Evolutionary conservation across 1,284 basidiomycete species (phyloP).

Genomic region (Grifola frondosa): DNA sequence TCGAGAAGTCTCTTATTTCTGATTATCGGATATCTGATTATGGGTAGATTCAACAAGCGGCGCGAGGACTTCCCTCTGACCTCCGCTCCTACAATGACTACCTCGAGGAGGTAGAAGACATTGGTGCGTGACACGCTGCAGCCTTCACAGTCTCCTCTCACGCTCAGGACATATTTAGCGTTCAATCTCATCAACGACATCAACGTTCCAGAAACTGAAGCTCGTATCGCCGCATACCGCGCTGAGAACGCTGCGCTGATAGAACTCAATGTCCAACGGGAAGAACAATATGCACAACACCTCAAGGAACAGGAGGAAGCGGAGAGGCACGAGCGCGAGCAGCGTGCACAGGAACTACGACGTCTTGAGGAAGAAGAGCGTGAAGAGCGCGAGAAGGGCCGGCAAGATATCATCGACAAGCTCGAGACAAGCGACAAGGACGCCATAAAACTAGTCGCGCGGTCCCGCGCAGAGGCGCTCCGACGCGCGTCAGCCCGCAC

Average conservation of each 20-base stretch:
- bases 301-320: conserved; percentile 76
- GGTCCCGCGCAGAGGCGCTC: conserved; percentile 62
- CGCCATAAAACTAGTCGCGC: conserved; percentile 67
- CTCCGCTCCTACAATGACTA: conserved; percentile 93
- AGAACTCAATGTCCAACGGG: conserved; percentile 75
- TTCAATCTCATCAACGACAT: conserved; percentile 96
- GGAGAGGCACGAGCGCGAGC: conserved; percentile 69
- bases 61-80: conserved; percentile 86
- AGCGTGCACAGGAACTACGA: conserved; percentile 67
- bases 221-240: conserved; percentile 77
- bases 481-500: conserved; percentile 58
- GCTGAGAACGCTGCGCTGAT: conserved; percentile 80
- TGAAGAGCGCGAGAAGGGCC: conserved; percentile 72
- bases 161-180: conserved; percentile 45
- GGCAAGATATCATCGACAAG: conserved; percentile 76
- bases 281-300: conserved; percentile 69
- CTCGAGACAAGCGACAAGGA: conserved; percentile 74
- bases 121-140: conserved; percentile 58
- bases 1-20: not conserved
- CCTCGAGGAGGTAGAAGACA: conserved; percentile 93
- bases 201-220: conserved; percentile 84
- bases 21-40: not conserved
- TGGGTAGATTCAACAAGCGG: conserved; percentile 85
- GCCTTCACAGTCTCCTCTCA: not conserved
- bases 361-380: conserved; percentile 73